A percentile compares a stretch with the other conserved stretches of the same genome.
Evolutionary conservation across 257 asterid genomes (phyloP).

Genomic region (Mitragyna speciosa): DNA sequence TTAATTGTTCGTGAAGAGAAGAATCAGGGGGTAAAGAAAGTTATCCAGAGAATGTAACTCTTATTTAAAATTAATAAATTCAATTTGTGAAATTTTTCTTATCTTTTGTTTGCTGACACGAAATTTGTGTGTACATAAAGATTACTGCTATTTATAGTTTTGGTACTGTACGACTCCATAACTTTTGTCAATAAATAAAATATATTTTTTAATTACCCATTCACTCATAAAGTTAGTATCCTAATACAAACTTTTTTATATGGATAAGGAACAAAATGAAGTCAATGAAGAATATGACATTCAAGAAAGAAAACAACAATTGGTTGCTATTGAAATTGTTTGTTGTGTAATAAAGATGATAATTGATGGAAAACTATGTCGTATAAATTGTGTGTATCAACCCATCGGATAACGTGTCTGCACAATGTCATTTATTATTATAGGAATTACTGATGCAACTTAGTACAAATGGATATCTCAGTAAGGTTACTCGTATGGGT

Average conservation of each 20-base stretch:
- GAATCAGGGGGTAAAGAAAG: too few species aligned
- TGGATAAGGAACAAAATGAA: background rate
- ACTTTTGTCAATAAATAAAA: too few species aligned
- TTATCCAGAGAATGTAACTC: too few species aligned
- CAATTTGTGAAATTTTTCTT: too few species aligned
- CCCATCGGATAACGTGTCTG: background rate
- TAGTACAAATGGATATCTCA: background rate
- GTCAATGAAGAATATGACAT: background rate
- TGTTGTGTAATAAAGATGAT: background rate
- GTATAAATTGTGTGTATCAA: background rate
- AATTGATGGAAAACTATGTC: too few species aligned
- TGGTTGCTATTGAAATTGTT: background rate
- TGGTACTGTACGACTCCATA: too few species aligned
- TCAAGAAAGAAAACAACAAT: background rate
- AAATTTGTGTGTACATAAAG: too few species aligned
- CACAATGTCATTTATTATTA: background rate
- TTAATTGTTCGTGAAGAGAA: too few species aligned
- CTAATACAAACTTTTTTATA: background rate
- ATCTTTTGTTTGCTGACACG: too few species aligned
- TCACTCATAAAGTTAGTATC: background rate
- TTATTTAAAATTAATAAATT: too few species aligned
- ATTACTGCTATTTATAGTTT: too few species aligned
- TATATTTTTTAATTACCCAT: too few species aligned
- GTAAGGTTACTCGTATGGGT: background rate
- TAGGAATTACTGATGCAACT: background rate